Conservation (phyloP, 306 rosid species). For the Vachellia collinsii region DNA sequence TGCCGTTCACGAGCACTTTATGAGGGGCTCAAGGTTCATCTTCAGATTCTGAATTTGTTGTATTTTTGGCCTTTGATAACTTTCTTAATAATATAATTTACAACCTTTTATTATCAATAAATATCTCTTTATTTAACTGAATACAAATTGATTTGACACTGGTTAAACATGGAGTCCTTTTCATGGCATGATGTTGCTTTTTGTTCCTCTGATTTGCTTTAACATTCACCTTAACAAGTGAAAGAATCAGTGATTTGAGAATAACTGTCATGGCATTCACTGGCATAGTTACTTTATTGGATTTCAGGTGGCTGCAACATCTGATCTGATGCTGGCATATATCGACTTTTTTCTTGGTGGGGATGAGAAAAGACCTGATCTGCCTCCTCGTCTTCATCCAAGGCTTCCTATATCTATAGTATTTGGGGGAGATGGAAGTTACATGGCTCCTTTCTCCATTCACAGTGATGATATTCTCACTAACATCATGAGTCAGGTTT, state of each 20-base stretch:
- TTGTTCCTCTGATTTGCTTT: not conserved
- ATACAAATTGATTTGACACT: not conserved
- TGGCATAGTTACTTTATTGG: not conserved
- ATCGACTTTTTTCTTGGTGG: conserved; percentile 95
- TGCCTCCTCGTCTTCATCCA: conserved; percentile 79
- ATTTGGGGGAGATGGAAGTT: conserved; percentile 98
- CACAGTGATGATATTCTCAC: conserved; percentile 83
- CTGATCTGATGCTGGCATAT: conserved; percentile 92
- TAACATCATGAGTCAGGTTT: conserved; percentile 90
- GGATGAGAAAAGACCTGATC: conserved; percentile 87
- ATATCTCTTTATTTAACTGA: not conserved
- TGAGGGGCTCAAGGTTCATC: conserved; percentile 77
- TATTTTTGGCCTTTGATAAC: not conserved
- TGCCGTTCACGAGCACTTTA: conserved; percentile 98
- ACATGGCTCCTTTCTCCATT: conserved; percentile 85
- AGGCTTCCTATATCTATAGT: conserved; percentile 84
- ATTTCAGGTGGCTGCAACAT: conserved; percentile 76
- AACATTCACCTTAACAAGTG: not conserved
- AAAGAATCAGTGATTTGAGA: conserved; percentile 7
- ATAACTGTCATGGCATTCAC: not conserved
- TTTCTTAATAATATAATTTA: conserved; percentile 8
- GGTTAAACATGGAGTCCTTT: conserved; percentile 5
- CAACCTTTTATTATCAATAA: not conserved
- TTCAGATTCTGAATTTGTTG: not conserved
- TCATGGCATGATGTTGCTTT: not conserved